These are phyloP conservation scores for Nephelium lappaceum DNA, from an alignment of 345 rosid genomes.

Conservation along the genomic window DNA sequence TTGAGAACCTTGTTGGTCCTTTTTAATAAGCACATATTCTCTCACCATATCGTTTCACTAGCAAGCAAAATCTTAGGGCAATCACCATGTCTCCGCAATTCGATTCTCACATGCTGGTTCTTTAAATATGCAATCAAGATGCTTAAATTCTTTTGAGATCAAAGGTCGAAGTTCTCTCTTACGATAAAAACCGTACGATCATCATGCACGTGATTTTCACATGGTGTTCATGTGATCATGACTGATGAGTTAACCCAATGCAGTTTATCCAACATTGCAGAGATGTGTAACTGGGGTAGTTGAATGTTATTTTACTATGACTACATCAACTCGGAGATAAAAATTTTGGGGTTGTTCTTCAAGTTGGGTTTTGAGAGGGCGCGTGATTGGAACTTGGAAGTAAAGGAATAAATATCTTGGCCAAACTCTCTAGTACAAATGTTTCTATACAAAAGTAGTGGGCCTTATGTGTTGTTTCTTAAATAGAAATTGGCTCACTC, in stretches of 20 bases:
- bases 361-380: constrained; percentile 4
- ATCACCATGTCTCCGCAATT: constrained; percentile 34
- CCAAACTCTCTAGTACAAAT: background rate
- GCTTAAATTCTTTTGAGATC: background rate
- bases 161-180: background rate
- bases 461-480: background rate
- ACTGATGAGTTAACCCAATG: background rate
- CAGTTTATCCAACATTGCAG: background rate
- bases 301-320: background rate
- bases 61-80: constrained; percentile 29
- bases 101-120: background rate
- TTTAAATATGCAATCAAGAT: background rate
- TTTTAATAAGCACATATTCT: constrained; percentile 28
- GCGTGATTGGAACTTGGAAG: constrained; percentile 12
- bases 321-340: too few relatives aligned
- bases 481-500: background rate
- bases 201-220: background rate
- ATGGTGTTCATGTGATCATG: background rate
- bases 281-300: background rate
- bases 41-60: constrained; percentile 30
- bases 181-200: background rate
- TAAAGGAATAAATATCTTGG: background rate
- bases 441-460: background rate
- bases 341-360: background rate
- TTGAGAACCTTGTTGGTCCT: constrained; percentile 21